Evolutionary conservation across 2,329 filamentous ascomycete genomes (phyloP), one percentile per base, ranked within the genome.

Genomic region (Emergomyces pasteurianus): DNA sequence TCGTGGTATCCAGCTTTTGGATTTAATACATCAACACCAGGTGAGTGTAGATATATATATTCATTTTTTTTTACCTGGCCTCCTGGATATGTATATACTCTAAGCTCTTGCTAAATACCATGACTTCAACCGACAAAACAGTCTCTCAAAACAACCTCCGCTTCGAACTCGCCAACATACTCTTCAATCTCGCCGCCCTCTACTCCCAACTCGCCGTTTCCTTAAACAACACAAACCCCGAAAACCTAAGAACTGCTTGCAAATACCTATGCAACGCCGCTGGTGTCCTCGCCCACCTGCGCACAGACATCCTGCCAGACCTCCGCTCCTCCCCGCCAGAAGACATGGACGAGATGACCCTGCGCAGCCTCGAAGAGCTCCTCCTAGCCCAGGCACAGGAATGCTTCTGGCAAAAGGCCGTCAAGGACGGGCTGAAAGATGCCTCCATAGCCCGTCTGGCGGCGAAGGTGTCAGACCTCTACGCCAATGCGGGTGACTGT

Each of bases 351-450:
- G 82, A 85, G 58, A 83, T 89, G 69, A 96, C 92, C 0, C 79
- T 99, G 55, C 88, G 92, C 68, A 90, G 89, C 58, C 77, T 97
- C 53, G 84, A 89, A 67, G 84, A 92, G 72, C 80, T 99, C 36
- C 85, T 95, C 72, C 81, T 99, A 10, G 92, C 92, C 0, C 91
- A 99, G 72, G 92, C 88, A 34, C 94, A 99, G 71, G 94, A 99
- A 76, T 97, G 92, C 72, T 97, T 94, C 74, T 99, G 94, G 94
- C 88, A 94, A 67, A 97, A 96, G 72, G 92, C 94, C 0, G 92
- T 95, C 62, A 92, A 95, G 78, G 92, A 96, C 71, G 86, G 87
- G 28, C 85, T 96, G 76, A 96, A 95, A 73, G 94, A 99, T 71
- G 88, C 86, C 1, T 90, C 88, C 0, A 95, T 99, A 63, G 89